These are phyloP conservation scores for Xylariomycetidae sp. DNA, from an alignment of 2,329 filamentous ascomycete genomes.

Conservation along the genomic window DNA sequence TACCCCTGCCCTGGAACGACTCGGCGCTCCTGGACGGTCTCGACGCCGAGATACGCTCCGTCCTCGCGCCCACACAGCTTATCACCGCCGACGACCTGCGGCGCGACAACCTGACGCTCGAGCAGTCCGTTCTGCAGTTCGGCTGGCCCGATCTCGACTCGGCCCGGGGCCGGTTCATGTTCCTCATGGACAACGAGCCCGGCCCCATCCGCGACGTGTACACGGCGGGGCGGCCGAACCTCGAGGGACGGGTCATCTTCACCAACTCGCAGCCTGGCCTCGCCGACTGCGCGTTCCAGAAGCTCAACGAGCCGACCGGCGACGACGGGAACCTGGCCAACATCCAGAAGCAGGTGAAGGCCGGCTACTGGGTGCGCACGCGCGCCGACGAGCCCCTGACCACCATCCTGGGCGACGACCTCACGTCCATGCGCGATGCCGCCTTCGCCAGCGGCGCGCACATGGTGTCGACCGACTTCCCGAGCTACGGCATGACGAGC, in stretches of 20 bases:
- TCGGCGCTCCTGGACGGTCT: constrained; percentile 39
- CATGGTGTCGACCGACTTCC: constrained; percentile 45
- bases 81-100: constrained; percentile 44
- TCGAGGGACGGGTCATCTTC: constrained; percentile 42
- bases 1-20: constrained; percentile 39
- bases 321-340: constrained; percentile 29
- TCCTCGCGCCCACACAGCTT: constrained; percentile 35
- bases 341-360: constrained; percentile 39
- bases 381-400: constrained; percentile 40
- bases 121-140: constrained; percentile 37
- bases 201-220: constrained; percentile 36
- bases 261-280: constrained; percentile 42
- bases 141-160: constrained; percentile 45
- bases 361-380: constrained; percentile 45
- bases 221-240: constrained; percentile 23
- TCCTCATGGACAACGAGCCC: constrained; percentile 47
- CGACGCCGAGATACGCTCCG: constrained; percentile 41
- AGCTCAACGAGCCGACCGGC: constrained; percentile 40
- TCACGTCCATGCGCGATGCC: constrained; percentile 33
- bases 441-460: constrained; percentile 44
- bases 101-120: constrained; percentile 35
- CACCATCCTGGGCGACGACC: constrained; percentile 36
- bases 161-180: constrained; percentile 41
- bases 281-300: constrained; percentile 44
- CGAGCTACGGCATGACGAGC: constrained; percentile 39